Evolutionary conservation across 139 green algal genomes (phyloP), one percentile per base, ranked within the genome.

Genomic region (Micractinium sp.): DNA sequence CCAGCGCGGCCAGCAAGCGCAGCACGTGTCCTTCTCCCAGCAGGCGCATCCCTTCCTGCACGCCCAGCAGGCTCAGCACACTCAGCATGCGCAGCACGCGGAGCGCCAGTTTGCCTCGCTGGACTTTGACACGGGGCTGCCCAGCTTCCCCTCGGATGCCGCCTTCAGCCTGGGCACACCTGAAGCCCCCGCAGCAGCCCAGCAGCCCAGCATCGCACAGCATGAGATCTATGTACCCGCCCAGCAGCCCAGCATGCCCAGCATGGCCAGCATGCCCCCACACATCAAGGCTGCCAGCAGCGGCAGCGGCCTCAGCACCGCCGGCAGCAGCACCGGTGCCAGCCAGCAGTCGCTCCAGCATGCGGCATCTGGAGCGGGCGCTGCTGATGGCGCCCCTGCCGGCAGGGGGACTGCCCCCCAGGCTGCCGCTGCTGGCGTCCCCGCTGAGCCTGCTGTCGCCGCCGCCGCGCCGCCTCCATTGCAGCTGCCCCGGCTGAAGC

Each of bases 141-240:
- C 71, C 22, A 81, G 66, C 38, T 66, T 66, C 36, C 67, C 83
- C 16, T 87, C 83, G 27, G 83, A 87, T 67, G 83, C 83, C 0
- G 83, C 71, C 35, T 87, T 61, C 22, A 41, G 35, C 56, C 9
- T 86, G 73, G 9, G 47, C 47, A 9, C 47, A 16, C 47, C 47
- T 9, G 7, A 56, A 9, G 47, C 47, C 47, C 47, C 47, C 5
- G 47, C 47, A 56, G 47, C 47, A 56, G 7, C 47, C 47, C 47
- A 56, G 47, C 47, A 56, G 47, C 47, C 47, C 47, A 56, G 20
- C 29, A 39, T 33, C 4, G 2, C 9, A n/a, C 31, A 38, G 31
- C 71, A 77, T 56, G 47, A n/a, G n/a, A n/a, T n/a, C n/a, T n/a
- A n/a, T n/a, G n/a, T n/a, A n/a, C n/a, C n/a, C n/a, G n/a, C n/a